phyloP scores from a whole-genome alignment of 1,284 basidiomycete genomes.

The Macrocystidia cucumis region DNA sequence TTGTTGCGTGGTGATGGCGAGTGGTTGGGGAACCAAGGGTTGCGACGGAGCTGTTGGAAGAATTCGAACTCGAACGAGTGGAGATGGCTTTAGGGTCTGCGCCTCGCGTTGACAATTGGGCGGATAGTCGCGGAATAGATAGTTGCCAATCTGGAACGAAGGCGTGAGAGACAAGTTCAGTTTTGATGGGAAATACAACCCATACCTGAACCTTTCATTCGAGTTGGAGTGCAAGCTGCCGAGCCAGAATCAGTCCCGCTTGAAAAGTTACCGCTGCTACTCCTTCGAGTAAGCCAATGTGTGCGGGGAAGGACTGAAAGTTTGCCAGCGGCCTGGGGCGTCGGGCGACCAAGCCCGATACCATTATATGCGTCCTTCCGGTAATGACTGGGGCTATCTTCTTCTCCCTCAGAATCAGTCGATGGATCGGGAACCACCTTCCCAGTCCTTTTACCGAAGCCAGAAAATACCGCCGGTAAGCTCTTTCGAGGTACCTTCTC shows the following conservation, averaged over 20 bases:
- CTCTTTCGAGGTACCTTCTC: conserved; percentile 60
- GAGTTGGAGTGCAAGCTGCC: conserved; percentile 55
- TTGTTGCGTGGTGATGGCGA: conserved; percentile 15
- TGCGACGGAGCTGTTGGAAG: conserved; percentile 39
- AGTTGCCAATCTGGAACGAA: conserved; percentile 40
- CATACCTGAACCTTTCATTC: conserved; percentile 37
- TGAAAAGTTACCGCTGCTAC: conserved; percentile 72
- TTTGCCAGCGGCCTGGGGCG: conserved; percentile 21
- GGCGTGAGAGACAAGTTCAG: neutral
- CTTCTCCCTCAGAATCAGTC: conserved; percentile 44
- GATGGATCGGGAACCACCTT: conserved; percentile 24
- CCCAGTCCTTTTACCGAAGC: conserved; percentile 19
- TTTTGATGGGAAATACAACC: conserved; percentile 10
- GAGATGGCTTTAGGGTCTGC: conserved; percentile 29
- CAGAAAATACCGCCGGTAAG: conserved; percentile 59
- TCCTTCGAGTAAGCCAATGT: conserved; percentile 62
- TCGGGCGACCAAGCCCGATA: conserved; percentile 58
- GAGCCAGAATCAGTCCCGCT: conserved; percentile 59
- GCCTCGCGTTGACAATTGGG: conserved; percentile 37
- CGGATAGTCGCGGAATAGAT: conserved; percentile 35
- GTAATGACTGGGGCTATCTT: conserved; percentile 49
- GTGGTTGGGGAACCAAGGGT: conserved; percentile 29
- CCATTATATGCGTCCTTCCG: conserved; percentile 51
- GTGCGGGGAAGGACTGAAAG: conserved; percentile 31
- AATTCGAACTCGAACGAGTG: conserved; percentile 45